Evolutionary conservation across 371 early-diverging fungal species (phyloP).

Genomic region (Nosema bombycis): DNA sequence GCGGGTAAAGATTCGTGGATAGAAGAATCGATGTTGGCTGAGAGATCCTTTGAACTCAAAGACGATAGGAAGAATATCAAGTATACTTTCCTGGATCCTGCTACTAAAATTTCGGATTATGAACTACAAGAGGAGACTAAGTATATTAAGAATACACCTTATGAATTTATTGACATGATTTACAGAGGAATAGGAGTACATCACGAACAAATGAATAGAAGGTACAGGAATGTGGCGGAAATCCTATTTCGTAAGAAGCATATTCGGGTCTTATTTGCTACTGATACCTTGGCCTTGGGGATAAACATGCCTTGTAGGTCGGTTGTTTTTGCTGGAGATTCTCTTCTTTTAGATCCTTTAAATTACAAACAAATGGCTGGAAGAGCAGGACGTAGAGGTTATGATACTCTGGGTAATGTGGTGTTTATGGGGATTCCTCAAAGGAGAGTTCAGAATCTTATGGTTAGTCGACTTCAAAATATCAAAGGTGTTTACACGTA

Average conservation of each 20-base stretch:
- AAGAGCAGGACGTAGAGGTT: conserved; percentile 69
- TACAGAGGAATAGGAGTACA: conserved; percentile 69
- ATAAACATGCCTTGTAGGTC: conserved; percentile 70
- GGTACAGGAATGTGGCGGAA: conserved; percentile 67
- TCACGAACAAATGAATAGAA: conserved; percentile 66
- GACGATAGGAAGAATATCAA: conserved; percentile 58
- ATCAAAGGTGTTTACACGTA: conserved; percentile 67
- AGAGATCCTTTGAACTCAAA: conserved; percentile 50
- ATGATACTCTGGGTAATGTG: conserved; percentile 68
- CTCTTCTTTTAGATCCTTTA: conserved; percentile 66
- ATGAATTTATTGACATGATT: conserved; percentile 59
- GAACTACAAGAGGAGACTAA: conserved; percentile 61
- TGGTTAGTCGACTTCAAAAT: conserved; percentile 67
- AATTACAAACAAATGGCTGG: conserved; percentile 68
- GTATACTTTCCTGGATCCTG: conserved; percentile 57
- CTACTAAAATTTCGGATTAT: conserved; percentile 59
- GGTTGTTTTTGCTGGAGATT: conserved; percentile 68
- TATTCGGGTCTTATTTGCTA: conserved; percentile 67
- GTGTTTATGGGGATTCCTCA: conserved; percentile 66
- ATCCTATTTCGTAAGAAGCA: conserved; percentile 67
- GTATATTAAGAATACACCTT: conserved; percentile 49
- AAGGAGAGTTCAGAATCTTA: conserved; percentile 60
- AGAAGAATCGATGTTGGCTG: conserved; percentile 55
- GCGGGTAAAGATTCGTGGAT: conserved; percentile 62
- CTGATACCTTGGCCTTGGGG: conserved; percentile 68